Base-by-base conservation (phyloP, 495 filamentous ascomycete genomes). In the Evernia prunastri region DNA sequence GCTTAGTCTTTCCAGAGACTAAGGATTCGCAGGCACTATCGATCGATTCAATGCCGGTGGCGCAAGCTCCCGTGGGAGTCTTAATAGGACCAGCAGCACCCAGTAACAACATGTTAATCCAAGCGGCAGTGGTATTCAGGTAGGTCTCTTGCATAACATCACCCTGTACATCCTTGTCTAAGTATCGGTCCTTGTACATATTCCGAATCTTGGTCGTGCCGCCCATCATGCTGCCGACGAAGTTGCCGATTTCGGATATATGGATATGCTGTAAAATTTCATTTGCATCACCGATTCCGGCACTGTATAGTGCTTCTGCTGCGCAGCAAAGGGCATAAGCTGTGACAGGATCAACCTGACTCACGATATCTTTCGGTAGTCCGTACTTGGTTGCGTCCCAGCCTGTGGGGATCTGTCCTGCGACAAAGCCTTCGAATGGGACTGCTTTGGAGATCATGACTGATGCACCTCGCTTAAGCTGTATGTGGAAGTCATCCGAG, bases 41-140 rank as follows among this genome's bases (percentile, higher is more conserved):
- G 9, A 73, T 25, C n/a, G 70, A 71, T 39, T 72, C 71, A 25
- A 72, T 36, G 31, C 59, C 66, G 11, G 70, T 71, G n/a, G 71
- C 71, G 42, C 71, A 71, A 9, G 70, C 66, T 10, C 70, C 71
- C 29, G 63, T 58, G 17, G 70, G 68, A 3, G 70, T 66, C 42
- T 58, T 59, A 49, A 68, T 72, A 4, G 71, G 70, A 7, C 71
- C 70, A n/a, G 67, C 43, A 8, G 70, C 53, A 9, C 43, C 57
- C 20, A 72, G 17, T 9, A 72, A 59, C 6, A 72, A 54, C 54
- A 72, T 66, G 54, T 71, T 71, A 8, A 70, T 63, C 70, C 71
- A 72, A 6, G 71, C 71, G 12, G 40, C 63, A 10, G 39, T 27
- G 3, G 70, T 67, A 49, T 72, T 72, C 9, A 63, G n/a, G 65